Evolutionary conservation across 495 filamentous ascomycete genomes (phyloP), one percentile per base, ranked within the genome.

Genomic region (Penicillium paxilli): DNA sequence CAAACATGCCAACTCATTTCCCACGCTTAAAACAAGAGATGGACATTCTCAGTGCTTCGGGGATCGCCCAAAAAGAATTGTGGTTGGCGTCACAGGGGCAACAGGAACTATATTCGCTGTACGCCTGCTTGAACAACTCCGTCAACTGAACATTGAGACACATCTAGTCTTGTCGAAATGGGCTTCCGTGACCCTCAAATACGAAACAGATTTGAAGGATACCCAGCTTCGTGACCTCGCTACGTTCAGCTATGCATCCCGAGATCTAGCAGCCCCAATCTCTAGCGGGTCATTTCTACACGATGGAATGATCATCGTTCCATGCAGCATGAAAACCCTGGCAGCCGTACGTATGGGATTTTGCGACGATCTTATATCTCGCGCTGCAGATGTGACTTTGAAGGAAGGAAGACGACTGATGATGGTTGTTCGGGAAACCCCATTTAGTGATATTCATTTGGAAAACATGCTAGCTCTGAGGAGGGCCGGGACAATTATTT

Each of bases 391-490:
- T 49, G 75, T 79, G 1, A 71, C 69, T 57, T 60, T 79, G 17
- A 78, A 79, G 49, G 76, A 79, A 49, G 50, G 74, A 12, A 53
- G 74, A 12, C 51, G 50, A 16, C 51, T 80, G 12, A 71, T 80
- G 1, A 59, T 78, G 6, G 75, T 72, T 10, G 65, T 67, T 12
- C 33, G 76, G 10, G 76, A 80, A 53, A 77, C 75, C 0, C 75
- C 76, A 2, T 25, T 80, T 35, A 76, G 73, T 41, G 69, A 69
- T 30, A 78, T 78, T 48, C 75, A 80, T 57, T 52, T 78, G 33
- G 61, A 65, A 2, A 80, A 77, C 51, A 78, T 80, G 75, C 35
- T 76, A 41, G 55, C 57, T 6, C 60, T 77, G 6, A 66, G 68
- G 17, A 57, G 55, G 1, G 57, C 52, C 1, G 76, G 74, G 0